phyloP scores from a whole-genome alignment of 805 yeast species.

The Lachancea kluyveri region DNA sequence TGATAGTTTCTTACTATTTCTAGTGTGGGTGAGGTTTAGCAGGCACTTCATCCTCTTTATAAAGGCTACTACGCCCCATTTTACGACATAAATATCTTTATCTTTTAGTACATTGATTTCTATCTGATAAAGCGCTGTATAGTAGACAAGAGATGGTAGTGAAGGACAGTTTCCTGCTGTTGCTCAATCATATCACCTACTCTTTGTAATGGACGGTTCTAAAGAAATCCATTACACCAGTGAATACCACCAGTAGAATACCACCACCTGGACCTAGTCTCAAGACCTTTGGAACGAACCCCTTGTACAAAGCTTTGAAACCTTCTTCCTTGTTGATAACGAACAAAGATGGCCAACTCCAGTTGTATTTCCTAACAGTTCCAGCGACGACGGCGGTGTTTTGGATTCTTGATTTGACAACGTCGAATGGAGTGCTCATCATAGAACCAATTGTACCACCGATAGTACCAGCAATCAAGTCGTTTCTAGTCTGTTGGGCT shows the following conservation, averaged over 20 bases:
- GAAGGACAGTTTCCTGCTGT: too few relatives aligned
- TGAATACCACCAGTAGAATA: conserved; percentile 92
- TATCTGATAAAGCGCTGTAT: too few relatives aligned
- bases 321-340: conserved; percentile 85
- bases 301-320: conserved; percentile 83
- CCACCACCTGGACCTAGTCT: conserved; percentile 99
- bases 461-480: conserved; percentile 84
- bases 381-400: conserved; percentile 60
- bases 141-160: too few relatives aligned
- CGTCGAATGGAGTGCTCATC: conserved; percentile 94
- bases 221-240: conserved; percentile 91
- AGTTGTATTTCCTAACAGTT: conserved; percentile 78
- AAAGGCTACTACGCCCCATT: too few relatives aligned
- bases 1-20: too few relatives aligned
- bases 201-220: conserved; percentile 32
- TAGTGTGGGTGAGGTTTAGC: too few relatives aligned
- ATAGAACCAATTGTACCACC: conserved; percentile 98
- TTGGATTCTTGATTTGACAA: conserved; percentile 94
- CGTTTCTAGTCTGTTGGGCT: conserved; percentile 75
- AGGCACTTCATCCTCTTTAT: too few relatives aligned
- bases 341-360: conserved; percentile 80
- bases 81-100: too few relatives aligned
- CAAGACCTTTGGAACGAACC: conserved; percentile 93
- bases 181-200: too few relatives aligned
- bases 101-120: too few relatives aligned